Percentiles rank a stretch among this genome's conserved stretches.
These are phyloP conservation scores for Linum tenue DNA, from an alignment of 345 rosid genomes.

Conservation along the genomic window DNA sequence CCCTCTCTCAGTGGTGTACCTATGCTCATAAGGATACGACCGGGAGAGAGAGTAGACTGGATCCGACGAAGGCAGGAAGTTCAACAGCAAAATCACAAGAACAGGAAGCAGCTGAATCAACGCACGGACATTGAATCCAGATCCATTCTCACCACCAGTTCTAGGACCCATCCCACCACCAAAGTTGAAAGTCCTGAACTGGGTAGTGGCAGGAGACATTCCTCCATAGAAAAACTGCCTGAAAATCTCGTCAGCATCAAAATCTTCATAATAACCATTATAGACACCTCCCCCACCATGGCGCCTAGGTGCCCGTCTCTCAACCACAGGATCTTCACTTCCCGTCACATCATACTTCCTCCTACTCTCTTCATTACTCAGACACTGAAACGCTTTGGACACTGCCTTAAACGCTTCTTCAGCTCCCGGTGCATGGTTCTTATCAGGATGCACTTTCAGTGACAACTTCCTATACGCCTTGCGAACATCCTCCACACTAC, in stretches of 20 bases:
- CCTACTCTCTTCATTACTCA: constrained; percentile 60
- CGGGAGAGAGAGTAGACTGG: constrained; percentile 60
- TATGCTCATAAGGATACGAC: constrained; percentile 66
- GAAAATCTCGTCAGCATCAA: constrained; percentile 89
- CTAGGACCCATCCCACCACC: constrained; percentile 57
- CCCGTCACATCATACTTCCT: constrained; percentile 69
- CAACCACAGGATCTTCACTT: constrained; percentile 58
- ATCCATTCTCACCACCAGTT: constrained; percentile 38
- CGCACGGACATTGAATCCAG: constrained; percentile 49
- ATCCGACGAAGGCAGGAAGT: constrained; percentile 66
- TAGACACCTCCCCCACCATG: constrained; percentile 30
- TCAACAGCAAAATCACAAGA: constrained; percentile 56
- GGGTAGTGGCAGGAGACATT: constrained; percentile 62
- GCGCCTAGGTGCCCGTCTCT: constrained; percentile 36
- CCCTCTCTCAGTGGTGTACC: constrained; percentile 55
- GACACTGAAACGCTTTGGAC: constrained; percentile 86
- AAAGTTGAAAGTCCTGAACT: constrained; percentile 58
- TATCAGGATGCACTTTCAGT: constrained; percentile 87
- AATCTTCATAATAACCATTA: constrained; percentile 62
- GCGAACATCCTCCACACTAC: constrained; percentile 70
- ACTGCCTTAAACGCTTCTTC: constrained; percentile 86
- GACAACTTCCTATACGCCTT: constrained; percentile 85
- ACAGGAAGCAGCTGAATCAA: constrained; percentile 79
- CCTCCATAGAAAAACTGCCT: constrained; percentile 91
- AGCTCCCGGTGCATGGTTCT: constrained; percentile 88